These are phyloP conservation scores for Hysterium pulicare DNA, from an alignment of 2,329 filamentous ascomycete genomes.

Conservation along the genomic window DNA sequence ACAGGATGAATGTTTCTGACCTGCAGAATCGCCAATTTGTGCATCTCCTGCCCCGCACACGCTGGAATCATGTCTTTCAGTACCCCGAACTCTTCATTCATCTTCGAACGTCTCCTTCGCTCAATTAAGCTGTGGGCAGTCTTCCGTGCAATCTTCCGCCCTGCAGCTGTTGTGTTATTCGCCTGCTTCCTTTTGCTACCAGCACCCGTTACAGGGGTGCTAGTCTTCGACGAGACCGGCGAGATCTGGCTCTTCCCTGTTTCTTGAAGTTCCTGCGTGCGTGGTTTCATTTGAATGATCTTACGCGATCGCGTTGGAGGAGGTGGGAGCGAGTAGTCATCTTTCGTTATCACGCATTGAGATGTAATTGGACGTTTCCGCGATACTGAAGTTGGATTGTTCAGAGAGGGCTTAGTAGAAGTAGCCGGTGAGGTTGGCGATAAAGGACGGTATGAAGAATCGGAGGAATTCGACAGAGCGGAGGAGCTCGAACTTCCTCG, in stretches of 20 bases:
- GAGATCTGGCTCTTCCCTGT: conserved; percentile 18
- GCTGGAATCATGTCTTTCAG: conserved; percentile 95
- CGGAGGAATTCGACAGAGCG: conserved; percentile 46
- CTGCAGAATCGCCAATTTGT: conserved; percentile 93
- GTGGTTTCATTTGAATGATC: conserved; percentile 96
- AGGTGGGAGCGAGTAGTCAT: conserved; percentile 77
- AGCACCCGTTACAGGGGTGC: conserved; percentile 17
- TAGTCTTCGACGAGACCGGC: conserved; percentile 17
- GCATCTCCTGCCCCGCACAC: conserved; percentile 92
- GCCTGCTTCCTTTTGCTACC: conserved; percentile 70
- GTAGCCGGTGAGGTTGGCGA: conserved; percentile 40
- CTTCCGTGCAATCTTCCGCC: conserved; percentile 92
- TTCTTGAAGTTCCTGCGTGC: conserved; percentile 29
- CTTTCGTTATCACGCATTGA: conserved; percentile 48
- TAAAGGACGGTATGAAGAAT: conserved; percentile 51
- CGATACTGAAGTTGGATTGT: conserved; percentile 21
- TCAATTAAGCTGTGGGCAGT: conserved; percentile 96
- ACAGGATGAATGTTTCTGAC: conserved; percentile 45
- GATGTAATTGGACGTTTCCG: conserved; percentile 28
- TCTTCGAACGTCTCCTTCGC: conserved; percentile 83
- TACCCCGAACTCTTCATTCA: conserved; percentile 97
- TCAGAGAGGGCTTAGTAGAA: conserved; percentile 25
- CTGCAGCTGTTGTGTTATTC: conserved; percentile 70
- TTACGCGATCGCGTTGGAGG: conserved; percentile 89
- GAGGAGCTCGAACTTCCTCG: conserved; percentile 49